Evolutionary conservation across 352 stramenopile species (phyloP).

Genomic region (Globisporangium canariense): DNA sequence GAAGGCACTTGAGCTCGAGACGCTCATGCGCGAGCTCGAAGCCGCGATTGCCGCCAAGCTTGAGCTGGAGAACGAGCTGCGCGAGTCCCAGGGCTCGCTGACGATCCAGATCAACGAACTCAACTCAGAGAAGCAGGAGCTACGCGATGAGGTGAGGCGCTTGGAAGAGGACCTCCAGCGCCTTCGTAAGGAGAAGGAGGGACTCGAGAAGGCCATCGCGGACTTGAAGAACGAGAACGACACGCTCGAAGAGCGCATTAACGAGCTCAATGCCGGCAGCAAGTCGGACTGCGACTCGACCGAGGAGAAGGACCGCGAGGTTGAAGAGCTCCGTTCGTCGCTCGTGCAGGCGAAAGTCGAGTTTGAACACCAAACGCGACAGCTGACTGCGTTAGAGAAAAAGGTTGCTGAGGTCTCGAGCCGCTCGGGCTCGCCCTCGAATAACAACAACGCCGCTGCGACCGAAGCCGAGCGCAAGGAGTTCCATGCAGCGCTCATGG

Average conservation of each 20-base stretch:
- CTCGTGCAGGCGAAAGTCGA: slow-evolving; percentile 58
- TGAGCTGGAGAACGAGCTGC: slow-evolving; percentile 22
- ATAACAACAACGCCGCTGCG: slow-evolving; percentile 24
- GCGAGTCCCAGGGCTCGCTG: slow-evolving; percentile 14
- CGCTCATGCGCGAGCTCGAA: slow-evolving; percentile 26
- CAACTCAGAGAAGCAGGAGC: slow-evolving; percentile 16
- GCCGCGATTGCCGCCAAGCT: slow-evolving; percentile 26
- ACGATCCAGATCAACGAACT: slow-evolving; percentile 14
- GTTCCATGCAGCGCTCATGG: slow-evolving; percentile 55
- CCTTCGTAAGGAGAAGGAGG: slow-evolving; percentile 39
- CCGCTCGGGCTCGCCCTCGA: slow-evolving; percentile 22
- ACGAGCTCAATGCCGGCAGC: slow-evolving; percentile 30
- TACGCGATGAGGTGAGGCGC: slow-evolving; percentile 13
- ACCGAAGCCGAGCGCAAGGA: slow-evolving; percentile 55
- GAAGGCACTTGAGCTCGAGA: slow-evolving; percentile 32
- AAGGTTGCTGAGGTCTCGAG: slow-evolving; percentile 50
- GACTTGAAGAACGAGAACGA: slow-evolving; percentile 59
- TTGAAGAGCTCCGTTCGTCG: slow-evolving; percentile 50
- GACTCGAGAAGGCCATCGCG: slow-evolving; percentile 34
- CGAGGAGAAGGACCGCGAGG: slow-evolving; percentile 48
- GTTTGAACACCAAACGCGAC: slow-evolving; percentile 50
- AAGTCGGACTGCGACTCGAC: slow-evolving; percentile 37
- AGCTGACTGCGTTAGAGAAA: slow-evolving; percentile 50
- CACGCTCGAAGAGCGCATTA: slow-evolving; percentile 53
- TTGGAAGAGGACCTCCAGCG: slow-evolving; percentile 26